A percentile compares a stretch with the other conserved stretches of the same genome.
phyloP scores from a whole-genome alignment of 148 eudicot species.

The Cornus controversa region DNA sequence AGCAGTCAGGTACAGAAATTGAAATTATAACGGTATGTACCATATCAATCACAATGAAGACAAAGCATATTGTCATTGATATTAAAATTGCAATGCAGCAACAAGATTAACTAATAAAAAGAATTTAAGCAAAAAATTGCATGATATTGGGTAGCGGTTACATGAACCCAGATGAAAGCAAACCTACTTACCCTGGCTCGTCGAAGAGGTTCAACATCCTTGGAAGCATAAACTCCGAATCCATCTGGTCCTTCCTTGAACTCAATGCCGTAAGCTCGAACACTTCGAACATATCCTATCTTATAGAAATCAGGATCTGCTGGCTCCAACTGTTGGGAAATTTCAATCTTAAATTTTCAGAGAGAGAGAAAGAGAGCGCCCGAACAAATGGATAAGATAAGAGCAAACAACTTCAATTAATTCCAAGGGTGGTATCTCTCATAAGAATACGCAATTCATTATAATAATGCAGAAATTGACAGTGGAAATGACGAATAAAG shows the following conservation, averaged over 20 bases:
- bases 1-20: slow-evolving; percentile 4
- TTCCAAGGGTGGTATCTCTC: neutral
- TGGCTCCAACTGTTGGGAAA: slow-evolving; percentile 56
- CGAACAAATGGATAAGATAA: neutral
- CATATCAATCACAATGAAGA: no score
- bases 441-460: neutral
- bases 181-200: slow-evolving; percentile 69
- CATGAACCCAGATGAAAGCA: neutral
- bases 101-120: no score
- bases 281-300: slow-evolving; percentile 80
- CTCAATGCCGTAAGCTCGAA: slow-evolving; percentile 95
- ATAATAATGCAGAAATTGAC: neutral
- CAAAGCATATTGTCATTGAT: no score
- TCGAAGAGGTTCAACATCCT: slow-evolving; percentile 84
- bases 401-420: neutral
- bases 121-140: neutral
- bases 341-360: neutral
- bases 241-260: slow-evolving; percentile 98
- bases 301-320: slow-evolving; percentile 94
- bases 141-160: neutral
- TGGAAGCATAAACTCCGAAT: slow-evolving; percentile 90
- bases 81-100: neutral
- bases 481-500: neutral
- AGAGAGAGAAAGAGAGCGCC: no score
- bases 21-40: no score